Evolutionary conservation across 306 rosid species (phyloP).

Genomic region (Cucumis sativus): Cucumber_9930_V3 NC_026656.2:3236001-3236500

Average conservation of each 20-base stretch:
- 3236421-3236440: conserved; percentile 93
- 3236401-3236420: conserved; percentile 62
- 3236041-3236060: not conserved
- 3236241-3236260: conserved; percentile 87
- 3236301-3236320: conserved; percentile 79
- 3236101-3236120: not conserved
- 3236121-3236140: not conserved
- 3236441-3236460: conserved; percentile 85
- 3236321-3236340: conserved; percentile 74
- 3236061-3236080: not conserved
- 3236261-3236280: conserved; percentile 76
- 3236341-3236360: conserved; percentile 85
- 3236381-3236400: conserved; percentile 62
- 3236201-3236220: conserved; percentile 35
- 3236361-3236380: conserved; percentile 89
- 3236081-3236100: not conserved
- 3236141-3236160: not conserved
- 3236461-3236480: conserved; percentile 57
- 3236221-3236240: conserved; percentile 76
- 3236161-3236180: not conserved
- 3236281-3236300: conserved; percentile 66
- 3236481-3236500: not conserved
- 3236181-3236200: not conserved
- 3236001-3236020: not conserved
- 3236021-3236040: not conserved